Conservation (phyloP, 495 filamentous ascomycete species). For the Evansstolkia leycettana region DNA sequence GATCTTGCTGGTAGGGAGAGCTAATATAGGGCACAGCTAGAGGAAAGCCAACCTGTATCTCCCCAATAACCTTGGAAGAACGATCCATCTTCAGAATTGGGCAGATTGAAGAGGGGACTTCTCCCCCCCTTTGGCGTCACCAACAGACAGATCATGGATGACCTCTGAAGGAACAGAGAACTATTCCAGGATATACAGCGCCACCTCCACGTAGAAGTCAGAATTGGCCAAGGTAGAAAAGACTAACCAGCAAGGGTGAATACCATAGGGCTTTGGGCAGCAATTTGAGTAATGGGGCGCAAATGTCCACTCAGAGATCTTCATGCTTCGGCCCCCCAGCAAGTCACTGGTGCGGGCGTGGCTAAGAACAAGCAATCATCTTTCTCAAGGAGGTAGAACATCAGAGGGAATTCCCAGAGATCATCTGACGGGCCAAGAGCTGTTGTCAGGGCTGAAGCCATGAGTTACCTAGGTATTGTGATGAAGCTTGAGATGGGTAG, state of each 20-base stretch:
- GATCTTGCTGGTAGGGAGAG: slow-evolving; percentile 1
- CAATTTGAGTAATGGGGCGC: slow-evolving; percentile 18
- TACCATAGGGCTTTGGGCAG: slow-evolving; percentile 17
- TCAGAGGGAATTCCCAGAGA: too few relatives aligned
- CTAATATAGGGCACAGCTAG: background rate
- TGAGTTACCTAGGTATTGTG: too few relatives aligned
- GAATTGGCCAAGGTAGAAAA: slow-evolving; percentile 7
- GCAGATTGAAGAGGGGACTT: background rate
- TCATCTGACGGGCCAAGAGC: too few relatives aligned
- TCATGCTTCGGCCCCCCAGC: slow-evolving; percentile 6
- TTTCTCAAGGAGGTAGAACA: too few relatives aligned
- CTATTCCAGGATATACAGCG: slow-evolving; percentile 13
- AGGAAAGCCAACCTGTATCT: slow-evolving; percentile 1
- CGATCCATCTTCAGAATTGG: slow-evolving; percentile 1
- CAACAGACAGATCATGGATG: slow-evolving; percentile 6
- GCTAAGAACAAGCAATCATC: too few relatives aligned
- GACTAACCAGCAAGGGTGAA: too few relatives aligned
- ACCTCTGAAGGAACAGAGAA: slow-evolving; percentile 7
- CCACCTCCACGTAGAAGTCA: slow-evolving; percentile 14
- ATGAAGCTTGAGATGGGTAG: too few relatives aligned
- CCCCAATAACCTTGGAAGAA: slow-evolving; percentile 5
- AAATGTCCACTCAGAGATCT: slow-evolving; percentile 8
- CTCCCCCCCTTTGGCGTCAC: background rate
- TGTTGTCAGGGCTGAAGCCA: too few relatives aligned
- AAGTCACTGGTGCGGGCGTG: too few relatives aligned